Conservation (phyloP, 768 basidiomycete genomes). For the Scleroderma bovista region DNA sequence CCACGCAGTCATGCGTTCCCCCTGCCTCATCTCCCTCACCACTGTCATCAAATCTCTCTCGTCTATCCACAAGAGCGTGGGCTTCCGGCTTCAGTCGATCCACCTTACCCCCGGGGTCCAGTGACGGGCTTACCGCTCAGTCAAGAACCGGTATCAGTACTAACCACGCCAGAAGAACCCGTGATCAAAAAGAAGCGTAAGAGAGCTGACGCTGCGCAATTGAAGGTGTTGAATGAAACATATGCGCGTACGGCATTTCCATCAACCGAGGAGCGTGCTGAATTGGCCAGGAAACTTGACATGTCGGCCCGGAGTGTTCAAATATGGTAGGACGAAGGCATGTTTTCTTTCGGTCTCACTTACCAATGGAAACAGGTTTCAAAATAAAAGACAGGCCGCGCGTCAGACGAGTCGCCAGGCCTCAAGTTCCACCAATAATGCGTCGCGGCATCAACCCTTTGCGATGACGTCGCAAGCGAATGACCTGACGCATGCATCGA, state of each 20-base stretch:
- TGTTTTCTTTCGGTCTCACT: conserved; percentile 13
- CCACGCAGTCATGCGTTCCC: conserved; percentile 28
- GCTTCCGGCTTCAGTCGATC: conserved; percentile 37
- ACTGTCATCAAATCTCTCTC: conserved; percentile 26
- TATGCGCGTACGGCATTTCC: conserved; percentile 82
- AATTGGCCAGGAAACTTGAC: conserved; percentile 68
- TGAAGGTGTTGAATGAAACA: conserved; percentile 76
- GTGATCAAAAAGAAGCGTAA: conserved; percentile 84
- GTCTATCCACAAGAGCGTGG: conserved; percentile 29
- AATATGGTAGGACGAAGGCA: conserved; percentile 56
- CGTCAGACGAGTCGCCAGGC: conserved; percentile 68
- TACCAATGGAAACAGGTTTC: conserved; percentile 55
- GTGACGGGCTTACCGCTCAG: conserved; percentile 29
- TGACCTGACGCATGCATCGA: conserved; percentile 32
- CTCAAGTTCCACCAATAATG: conserved; percentile 38
- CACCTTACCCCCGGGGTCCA: conserved; percentile 46
- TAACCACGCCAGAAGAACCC: conserved; percentile 51
- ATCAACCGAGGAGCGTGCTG: conserved; percentile 79
- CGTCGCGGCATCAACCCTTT: conserved; percentile 44
- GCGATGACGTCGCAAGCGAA: conserved; percentile 32
- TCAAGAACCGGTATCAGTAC: conserved; percentile 28
- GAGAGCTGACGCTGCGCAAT: conserved; percentile 74
- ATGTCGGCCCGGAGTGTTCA: conserved; percentile 85
- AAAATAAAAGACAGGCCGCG: conserved; percentile 83
- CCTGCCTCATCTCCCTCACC: too few relatives aligned